These are phyloP conservation scores for Musa beccarii DNA, from an alignment of 176 grass and related monocot species.

Conservation along the genomic window DNA sequence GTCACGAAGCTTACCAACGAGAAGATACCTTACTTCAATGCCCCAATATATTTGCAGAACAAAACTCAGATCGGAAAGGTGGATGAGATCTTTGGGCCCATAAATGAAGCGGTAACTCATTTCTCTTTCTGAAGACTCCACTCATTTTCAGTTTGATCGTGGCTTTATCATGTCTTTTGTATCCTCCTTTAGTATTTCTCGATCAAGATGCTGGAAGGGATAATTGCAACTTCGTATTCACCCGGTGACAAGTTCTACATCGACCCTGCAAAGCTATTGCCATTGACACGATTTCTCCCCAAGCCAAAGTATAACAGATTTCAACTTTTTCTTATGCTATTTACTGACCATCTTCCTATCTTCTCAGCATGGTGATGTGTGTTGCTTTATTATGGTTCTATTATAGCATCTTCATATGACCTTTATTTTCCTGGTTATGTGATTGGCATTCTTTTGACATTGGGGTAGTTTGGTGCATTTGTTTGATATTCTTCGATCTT, in stretches of 20 bases:
- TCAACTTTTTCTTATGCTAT: conserved; percentile 6
- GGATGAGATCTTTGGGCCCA: conserved; percentile 96
- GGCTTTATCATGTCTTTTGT: neutral
- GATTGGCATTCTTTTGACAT: too few species aligned
- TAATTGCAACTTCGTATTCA: conserved; percentile 69
- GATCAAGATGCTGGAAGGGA: conserved; percentile 84
- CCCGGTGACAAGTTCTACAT: conserved; percentile 86
- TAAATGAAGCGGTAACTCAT: conserved; percentile 81
- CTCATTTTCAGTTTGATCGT: neutral
- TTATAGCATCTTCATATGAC: too few species aligned
- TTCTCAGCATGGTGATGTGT: neutral
- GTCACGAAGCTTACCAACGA: conserved; percentile 94
- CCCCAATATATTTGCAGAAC: conserved; percentile 86
- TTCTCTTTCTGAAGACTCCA: neutral
- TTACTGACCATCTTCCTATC: neutral
- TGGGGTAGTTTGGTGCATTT: too few species aligned
- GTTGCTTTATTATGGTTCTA: neutral
- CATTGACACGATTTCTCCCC: conserved; percentile 72
- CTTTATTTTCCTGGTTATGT: too few species aligned
- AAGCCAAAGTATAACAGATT: conserved; percentile 66
- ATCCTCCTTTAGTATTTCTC: conserved; percentile 51
- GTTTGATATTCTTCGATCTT: too few species aligned
- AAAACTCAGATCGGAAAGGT: conserved; percentile 95
- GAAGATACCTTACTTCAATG: conserved; percentile 97
- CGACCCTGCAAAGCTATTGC: conserved; percentile 77